phyloP scores from a whole-genome alignment of 805 yeast genomes.

The Zygosaccharomyces kombuchaensis region DNA sequence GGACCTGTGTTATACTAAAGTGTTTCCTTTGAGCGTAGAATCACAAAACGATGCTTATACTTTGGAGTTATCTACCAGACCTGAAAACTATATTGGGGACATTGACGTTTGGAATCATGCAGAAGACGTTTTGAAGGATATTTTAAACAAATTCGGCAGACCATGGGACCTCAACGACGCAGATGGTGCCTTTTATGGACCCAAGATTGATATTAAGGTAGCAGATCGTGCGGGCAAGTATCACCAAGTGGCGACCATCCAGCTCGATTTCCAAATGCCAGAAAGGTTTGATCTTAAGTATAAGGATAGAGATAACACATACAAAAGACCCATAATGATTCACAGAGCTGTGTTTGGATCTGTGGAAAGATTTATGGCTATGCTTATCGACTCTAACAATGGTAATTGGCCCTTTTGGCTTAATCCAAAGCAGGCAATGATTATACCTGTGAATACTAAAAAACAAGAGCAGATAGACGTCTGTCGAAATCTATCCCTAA shows the following conservation, averaged over 20 bases:
- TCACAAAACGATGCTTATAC: conserved; percentile 44
- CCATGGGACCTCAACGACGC: conserved; percentile 75
- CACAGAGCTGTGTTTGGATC: conserved; percentile 97
- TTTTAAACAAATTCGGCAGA: conserved; percentile 50
- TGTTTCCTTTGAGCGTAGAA: conserved; percentile 38
- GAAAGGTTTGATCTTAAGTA: conserved; percentile 72
- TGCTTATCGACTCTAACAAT: conserved; percentile 79
- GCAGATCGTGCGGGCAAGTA: conserved; percentile 74
- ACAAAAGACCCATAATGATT: conserved; percentile 81
- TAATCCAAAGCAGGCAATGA: conserved; percentile 82
- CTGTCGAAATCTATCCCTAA: conserved; percentile 46
- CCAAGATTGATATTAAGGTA: conserved; percentile 84
- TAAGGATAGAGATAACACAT: conserved; percentile 47
- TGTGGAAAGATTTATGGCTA: conserved; percentile 85
- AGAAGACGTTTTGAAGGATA: conserved; percentile 58
- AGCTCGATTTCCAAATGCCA: conserved; percentile 92
- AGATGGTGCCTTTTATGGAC: conserved; percentile 97
- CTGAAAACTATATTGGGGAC: conserved; percentile 74
- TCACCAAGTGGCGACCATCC: conserved; percentile 95
- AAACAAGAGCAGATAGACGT: conserved; percentile 43
- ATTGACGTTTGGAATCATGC: conserved; percentile 78
- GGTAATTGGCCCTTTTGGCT: conserved; percentile 99
- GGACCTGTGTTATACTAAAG: conserved; percentile 65
- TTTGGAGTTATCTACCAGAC: conserved; percentile 79
- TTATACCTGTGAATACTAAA: conserved; percentile 70